A percentile compares a stretch with the other conserved stretches of the same genome.
phyloP scores from a whole-genome alignment of 495 filamentous ascomycete species.

The Chaetomium tenue region DNA sequence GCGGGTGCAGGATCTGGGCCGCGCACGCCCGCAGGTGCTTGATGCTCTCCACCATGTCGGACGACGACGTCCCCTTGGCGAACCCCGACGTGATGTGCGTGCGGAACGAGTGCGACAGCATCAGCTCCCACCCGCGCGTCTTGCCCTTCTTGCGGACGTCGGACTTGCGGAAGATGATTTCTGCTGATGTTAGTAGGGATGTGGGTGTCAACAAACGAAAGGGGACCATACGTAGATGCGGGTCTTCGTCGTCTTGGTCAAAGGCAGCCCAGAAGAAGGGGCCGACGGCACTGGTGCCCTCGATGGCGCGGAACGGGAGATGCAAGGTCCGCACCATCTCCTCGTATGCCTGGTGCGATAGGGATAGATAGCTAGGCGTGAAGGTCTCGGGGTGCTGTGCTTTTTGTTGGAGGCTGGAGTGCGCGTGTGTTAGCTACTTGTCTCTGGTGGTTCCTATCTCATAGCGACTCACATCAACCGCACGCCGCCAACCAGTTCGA shows the following conservation, averaged over 20 bases:
- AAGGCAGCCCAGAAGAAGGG: slow-evolving; percentile 57
- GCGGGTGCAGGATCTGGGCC: slow-evolving; percentile 49
- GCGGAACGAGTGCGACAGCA: slow-evolving; percentile 54
- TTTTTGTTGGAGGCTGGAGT: slow-evolving; percentile 49
- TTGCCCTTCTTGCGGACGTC: slow-evolving; percentile 58
- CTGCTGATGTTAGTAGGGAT: slow-evolving; percentile 17
- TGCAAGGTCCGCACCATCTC: slow-evolving; percentile 43
- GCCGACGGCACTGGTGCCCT: slow-evolving; percentile 51
- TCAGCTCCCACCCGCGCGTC: slow-evolving; percentile 58
- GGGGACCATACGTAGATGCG: slow-evolving; percentile 47
- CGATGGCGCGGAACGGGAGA: slow-evolving; percentile 53
- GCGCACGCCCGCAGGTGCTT: slow-evolving; percentile 47
- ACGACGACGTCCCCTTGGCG: slow-evolving; percentile 53
- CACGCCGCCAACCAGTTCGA: slow-evolving; percentile 44
- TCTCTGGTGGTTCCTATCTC: background rate
- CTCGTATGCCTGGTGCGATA: slow-evolving; percentile 43
- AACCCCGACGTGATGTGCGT: slow-evolving; percentile 53
- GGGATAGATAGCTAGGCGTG: slow-evolving; percentile 46
- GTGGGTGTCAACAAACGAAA: background rate
- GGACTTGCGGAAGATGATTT: slow-evolving; percentile 56
- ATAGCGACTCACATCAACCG: slow-evolving; percentile 49
- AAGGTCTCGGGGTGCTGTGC: slow-evolving; percentile 53
- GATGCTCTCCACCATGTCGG: slow-evolving; percentile 48
- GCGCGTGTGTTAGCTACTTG: background rate
- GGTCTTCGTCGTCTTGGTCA: slow-evolving; percentile 51